Base-by-base conservation (phyloP, 2,329 filamentous ascomycete species). In the Tothia fuscella region DNA sequence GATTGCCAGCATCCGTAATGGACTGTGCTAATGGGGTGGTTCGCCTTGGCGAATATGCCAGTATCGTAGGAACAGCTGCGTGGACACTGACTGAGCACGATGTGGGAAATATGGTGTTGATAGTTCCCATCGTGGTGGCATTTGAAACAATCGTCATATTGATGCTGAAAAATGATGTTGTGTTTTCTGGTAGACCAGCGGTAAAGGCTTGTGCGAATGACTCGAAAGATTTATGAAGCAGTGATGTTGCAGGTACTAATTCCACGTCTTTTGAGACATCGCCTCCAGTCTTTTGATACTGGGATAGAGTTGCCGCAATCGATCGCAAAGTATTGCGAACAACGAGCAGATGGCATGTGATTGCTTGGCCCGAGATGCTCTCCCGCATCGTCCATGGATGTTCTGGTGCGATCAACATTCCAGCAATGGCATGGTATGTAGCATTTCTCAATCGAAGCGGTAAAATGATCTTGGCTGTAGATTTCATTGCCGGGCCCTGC, bases 321-420 rank as follows among this genome's bases (percentile, higher is more conserved):
- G 21, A n/a, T 9, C n/a, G 21, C 9, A 28, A 7, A 12, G 25
- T 25, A 7, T 37, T 37, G 21, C 28, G 20, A 21, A 37, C 20
- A 10, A 37, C 22, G n/a, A 37, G 35, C 4, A 37, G 35, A 14
- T 37, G 35, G 6, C 22, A n/a, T 9, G 35, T 37, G 9, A 37
- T 37, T 4, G 25, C 28, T 25, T 37, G 35, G 10, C 39, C 39
- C 5, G 29, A 32, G 14, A 41, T 34, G 19, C 24, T 31, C 16
- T 41, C 39, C 9, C 29, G 39, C 39, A 41, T 41, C 29, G 34
- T 28, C 39, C 39, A 41, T 6, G 39, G 39, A 6, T 16, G 29
- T 14, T 32, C 19, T 9, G 21, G 21, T 10, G 39, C 33, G 4
- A 41, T 31, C 16, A 13, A 9, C 30, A 41, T 35, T n/a, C 25